phyloP scores from a whole-genome alignment of 345 rosid species.

The Bruguiera parviflora region DNA sequence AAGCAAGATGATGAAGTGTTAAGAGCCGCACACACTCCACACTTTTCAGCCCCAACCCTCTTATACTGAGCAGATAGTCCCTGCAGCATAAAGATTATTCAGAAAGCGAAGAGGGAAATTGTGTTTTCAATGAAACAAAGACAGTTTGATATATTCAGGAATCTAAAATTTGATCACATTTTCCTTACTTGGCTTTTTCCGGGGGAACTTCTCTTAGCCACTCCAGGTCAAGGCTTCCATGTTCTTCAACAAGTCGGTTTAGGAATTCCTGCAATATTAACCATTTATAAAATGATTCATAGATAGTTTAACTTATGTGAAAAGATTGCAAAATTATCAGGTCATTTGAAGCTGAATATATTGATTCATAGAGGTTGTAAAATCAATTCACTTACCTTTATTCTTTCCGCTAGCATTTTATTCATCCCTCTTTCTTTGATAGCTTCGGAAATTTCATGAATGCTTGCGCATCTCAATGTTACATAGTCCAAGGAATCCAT shows the following conservation, averaged over 20 bases:
- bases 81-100: slow-evolving; percentile 39
- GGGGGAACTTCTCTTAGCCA: slow-evolving; percentile 83
- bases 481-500: slow-evolving; percentile 87
- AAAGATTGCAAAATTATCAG: slow-evolving; percentile 6
- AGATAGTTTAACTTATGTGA: neutral
- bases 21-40: slow-evolving; percentile 95
- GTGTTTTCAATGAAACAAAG: neutral
- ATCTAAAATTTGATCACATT: slow-evolving; percentile 6
- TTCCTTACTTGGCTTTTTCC: slow-evolving; percentile 71
- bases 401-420: slow-evolving; percentile 84
- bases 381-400: slow-evolving; percentile 47
- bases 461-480: slow-evolving; percentile 60
- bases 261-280: slow-evolving; percentile 72
- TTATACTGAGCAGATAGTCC: slow-evolving; percentile 77
- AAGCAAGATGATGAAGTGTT: slow-evolving; percentile 91
- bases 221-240: slow-evolving; percentile 77
- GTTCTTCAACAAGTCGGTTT: slow-evolving; percentile 61
- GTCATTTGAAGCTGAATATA: slow-evolving; percentile 13
- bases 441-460: slow-evolving; percentile 50
- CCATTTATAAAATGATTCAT: slow-evolving; percentile 15
- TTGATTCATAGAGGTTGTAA: neutral
- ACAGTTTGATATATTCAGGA: slow-evolving; percentile 1
- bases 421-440: slow-evolving; percentile 94
- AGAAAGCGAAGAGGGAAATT: neutral
- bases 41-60: slow-evolving; percentile 90